phyloP scores from a whole-genome alignment of 208 protist genomes.

The Acanthamoeba rhysodes region DNA sequence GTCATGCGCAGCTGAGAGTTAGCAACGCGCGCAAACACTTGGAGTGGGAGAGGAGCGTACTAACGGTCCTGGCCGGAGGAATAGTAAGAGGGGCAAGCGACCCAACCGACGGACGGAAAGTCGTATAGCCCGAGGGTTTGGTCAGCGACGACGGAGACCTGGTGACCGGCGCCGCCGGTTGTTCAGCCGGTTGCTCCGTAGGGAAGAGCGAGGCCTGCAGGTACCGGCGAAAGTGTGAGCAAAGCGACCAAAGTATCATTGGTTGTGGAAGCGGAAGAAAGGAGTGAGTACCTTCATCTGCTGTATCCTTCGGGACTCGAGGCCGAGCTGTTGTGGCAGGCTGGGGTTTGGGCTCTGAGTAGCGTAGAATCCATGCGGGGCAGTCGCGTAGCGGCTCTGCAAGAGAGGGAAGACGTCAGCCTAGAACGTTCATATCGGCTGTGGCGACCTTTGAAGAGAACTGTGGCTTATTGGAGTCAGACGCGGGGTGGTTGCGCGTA shows the following conservation, averaged over 20 bases:
- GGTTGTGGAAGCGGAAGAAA: no score
- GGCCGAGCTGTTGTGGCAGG: slow-evolving; percentile 18
- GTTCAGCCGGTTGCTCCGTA: background rate
- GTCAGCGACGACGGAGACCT: background rate
- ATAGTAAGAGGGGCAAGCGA: background rate
- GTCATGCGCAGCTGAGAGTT: background rate
- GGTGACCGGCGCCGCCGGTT: background rate
- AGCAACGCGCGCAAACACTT: background rate
- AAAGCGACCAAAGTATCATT: background rate
- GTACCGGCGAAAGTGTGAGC: background rate
- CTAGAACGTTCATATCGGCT: no score
- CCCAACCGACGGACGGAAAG: background rate
- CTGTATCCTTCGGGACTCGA: slow-evolving; percentile 3
- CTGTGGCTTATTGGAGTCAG: no score
- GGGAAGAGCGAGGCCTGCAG: background rate
- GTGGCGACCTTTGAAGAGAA: no score
- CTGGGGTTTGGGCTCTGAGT: slow-evolving; percentile 6
- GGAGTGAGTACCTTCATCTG: background rate
- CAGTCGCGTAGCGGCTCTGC: background rate
- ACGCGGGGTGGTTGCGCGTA: no score
- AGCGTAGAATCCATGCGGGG: background rate
- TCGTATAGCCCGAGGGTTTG: background rate
- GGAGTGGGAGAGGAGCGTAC: background rate
- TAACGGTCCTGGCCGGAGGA: background rate
- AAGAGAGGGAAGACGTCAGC: background rate